Percentiles rank a stretch among this genome's conserved stretches.
phyloP scores from a whole-genome alignment of 2,329 filamentous ascomycete species.

The Neofusicoccum umdonicola region DNA sequence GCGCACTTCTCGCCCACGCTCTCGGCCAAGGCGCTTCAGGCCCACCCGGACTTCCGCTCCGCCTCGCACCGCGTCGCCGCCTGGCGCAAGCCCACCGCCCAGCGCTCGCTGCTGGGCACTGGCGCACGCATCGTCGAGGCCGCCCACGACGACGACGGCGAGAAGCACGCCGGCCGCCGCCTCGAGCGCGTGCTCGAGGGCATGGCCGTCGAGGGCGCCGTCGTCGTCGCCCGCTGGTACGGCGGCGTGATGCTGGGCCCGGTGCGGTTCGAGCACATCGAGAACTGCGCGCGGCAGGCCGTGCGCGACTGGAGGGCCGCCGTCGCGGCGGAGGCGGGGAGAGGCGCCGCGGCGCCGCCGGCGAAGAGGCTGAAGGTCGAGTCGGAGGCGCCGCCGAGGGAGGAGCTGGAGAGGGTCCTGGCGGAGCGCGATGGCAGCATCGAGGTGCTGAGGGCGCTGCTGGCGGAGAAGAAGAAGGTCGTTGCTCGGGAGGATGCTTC shows the following conservation, averaged over 20 bases:
- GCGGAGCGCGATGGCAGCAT: slow-evolving; percentile 50
- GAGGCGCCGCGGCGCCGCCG: slow-evolving; percentile 25
- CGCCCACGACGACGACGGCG: slow-evolving; percentile 54
- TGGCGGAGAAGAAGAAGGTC: slow-evolving; percentile 41
- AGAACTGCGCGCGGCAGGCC: slow-evolving; percentile 48
- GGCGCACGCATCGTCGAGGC: slow-evolving; percentile 35
- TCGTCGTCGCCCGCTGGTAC: slow-evolving; percentile 57
- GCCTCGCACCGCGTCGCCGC: slow-evolving; percentile 53
- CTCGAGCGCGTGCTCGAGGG: slow-evolving; percentile 48
- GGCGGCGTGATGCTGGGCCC: slow-evolving; percentile 54
- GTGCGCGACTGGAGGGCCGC: slow-evolving; percentile 41
- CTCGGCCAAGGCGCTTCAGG: slow-evolving; percentile 41
- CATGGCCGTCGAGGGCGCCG: slow-evolving; percentile 43
- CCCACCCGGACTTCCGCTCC: slow-evolving; percentile 41
- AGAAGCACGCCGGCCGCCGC: slow-evolving; percentile 50
- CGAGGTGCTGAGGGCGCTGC: slow-evolving; percentile 43
- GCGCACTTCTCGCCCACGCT: slow-evolving; percentile 50
- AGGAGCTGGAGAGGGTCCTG: slow-evolving; percentile 36
- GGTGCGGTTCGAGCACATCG: slow-evolving; percentile 53
- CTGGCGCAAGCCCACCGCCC: slow-evolving; percentile 49
- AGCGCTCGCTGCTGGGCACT: slow-evolving; percentile 42
- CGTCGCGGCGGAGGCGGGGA: slow-evolving; percentile 24
- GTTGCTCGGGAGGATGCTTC: background rate
- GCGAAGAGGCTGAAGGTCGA: slow-evolving; percentile 31
- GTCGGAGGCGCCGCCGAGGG: slow-evolving; percentile 25